Evolutionary conservation across 805 yeast species (phyloP).

Genomic region (Lipomyces spencermartinsiae): DNA sequence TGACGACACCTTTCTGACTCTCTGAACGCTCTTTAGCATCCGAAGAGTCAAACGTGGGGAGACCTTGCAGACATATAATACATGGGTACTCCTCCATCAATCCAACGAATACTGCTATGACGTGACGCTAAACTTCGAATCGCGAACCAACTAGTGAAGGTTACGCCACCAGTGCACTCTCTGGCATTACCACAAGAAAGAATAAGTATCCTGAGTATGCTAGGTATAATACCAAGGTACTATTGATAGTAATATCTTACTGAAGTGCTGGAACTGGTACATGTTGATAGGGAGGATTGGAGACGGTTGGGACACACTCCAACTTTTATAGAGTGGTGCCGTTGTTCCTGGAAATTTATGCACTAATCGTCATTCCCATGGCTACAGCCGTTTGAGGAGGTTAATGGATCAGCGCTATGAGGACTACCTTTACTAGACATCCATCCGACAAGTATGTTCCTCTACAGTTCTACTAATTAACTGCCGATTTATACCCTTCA

Average conservation of each 20-base stretch:
- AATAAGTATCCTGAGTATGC: not conserved
- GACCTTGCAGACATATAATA: slow-evolving; percentile 63
- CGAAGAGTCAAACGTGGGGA: slow-evolving; percentile 38
- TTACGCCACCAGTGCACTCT: not conserved
- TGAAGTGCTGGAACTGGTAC: not conserved
- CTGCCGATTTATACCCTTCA: not conserved
- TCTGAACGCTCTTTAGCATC: slow-evolving; percentile 16
- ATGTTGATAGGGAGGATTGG: not conserved
- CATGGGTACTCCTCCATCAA: slow-evolving; percentile 47
- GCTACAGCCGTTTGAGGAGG: no score
- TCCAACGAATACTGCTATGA: not conserved
- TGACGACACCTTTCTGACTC: not conserved
- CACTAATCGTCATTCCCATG: not conserved
- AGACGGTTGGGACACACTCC: not conserved
- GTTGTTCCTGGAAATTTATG: not conserved
- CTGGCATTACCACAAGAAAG: not conserved
- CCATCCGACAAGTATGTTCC: no score
- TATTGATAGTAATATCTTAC: not conserved
- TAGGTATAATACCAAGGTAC: slow-evolving; percentile 1
- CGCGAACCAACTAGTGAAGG: not conserved
- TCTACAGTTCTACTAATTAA: not conserved
- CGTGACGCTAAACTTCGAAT: not conserved
- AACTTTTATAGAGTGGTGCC: not conserved
- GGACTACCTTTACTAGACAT: no score
- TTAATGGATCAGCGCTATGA: not conserved